Conservation (phyloP, 1,139 yeast genomes). For the Debaryomyces sp. region DNA sequence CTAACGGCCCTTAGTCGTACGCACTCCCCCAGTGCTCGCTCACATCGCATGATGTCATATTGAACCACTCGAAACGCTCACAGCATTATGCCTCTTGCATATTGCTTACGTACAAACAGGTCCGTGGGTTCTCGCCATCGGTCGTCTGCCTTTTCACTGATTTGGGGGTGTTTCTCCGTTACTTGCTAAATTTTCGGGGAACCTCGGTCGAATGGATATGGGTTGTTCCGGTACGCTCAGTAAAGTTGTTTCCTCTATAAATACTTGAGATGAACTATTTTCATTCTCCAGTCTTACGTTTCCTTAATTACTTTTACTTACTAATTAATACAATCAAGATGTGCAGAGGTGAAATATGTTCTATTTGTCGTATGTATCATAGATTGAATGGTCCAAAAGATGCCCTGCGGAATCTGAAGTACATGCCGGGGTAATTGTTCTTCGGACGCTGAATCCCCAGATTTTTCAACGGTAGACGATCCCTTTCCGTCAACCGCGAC, state of each 20-base stretch:
- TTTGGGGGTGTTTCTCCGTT: not conserved
- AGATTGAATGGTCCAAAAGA: not conserved
- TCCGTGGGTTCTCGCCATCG: not conserved
- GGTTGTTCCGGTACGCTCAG: not conserved
- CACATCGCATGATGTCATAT: not conserved
- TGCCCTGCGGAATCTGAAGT: not conserved
- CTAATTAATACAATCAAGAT: slow-evolving; percentile 15
- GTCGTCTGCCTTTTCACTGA: not conserved
- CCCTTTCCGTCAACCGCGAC: no score
- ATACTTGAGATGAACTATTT: not conserved
- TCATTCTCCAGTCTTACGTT: not conserved
- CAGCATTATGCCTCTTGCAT: not conserved
- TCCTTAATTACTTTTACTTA: not conserved
- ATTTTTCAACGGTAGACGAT: not conserved
- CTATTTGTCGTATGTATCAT: slow-evolving; percentile 34
- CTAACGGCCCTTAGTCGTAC: not conserved
- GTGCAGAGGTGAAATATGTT: slow-evolving; percentile 42
- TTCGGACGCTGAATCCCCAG: not conserved
- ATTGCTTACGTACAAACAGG: not conserved
- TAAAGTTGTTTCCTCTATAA: not conserved
- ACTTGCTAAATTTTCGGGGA: not conserved
- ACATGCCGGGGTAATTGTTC: not conserved
- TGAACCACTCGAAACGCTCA: not conserved
- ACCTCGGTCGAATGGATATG: slow-evolving; percentile 1
- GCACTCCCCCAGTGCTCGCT: not conserved